Evolutionary conservation across 495 filamentous ascomycete genomes (phyloP).

Genomic region (Neurospora sp.): DNA sequence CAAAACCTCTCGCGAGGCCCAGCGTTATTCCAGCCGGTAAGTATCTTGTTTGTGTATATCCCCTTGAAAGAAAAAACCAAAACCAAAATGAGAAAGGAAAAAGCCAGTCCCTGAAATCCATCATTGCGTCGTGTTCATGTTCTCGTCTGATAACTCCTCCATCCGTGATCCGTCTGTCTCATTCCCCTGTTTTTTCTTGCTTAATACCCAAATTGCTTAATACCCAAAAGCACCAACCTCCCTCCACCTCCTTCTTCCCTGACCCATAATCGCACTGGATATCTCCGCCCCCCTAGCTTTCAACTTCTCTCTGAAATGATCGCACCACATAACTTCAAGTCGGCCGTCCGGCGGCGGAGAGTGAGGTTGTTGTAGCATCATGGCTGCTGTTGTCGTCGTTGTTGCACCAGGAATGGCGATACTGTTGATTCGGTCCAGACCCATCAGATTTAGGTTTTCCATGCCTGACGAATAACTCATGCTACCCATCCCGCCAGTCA

Average conservation of each 20-base stretch:
- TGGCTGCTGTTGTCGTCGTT: background rate
- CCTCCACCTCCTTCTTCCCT: conserved; percentile 10
- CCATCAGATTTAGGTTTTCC: background rate
- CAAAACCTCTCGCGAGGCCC: background rate
- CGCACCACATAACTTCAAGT: conserved; percentile 33
- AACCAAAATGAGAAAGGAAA: background rate
- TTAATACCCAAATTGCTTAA: background rate
- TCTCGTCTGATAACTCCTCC: background rate
- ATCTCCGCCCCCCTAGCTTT: conserved; percentile 13
- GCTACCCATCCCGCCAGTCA: background rate
- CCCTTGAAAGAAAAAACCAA: background rate
- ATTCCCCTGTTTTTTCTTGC: background rate
- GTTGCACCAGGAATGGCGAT: too few species aligned
- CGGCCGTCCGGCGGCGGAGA: conserved; percentile 15
- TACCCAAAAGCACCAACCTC: conserved; percentile 7
- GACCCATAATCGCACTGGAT: conserved; percentile 6
- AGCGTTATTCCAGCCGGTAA: background rate
- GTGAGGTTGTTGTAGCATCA: conserved; percentile 5
- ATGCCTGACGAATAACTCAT: background rate
- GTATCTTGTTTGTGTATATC: background rate
- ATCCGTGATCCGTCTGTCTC: background rate
- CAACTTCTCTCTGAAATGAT: conserved; percentile 23
- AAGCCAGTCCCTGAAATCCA: background rate
- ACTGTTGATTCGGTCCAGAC: too few species aligned
- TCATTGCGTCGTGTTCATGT: background rate